Evolutionary conservation across 192 early-diverging fungal species (phyloP).

Genomic region (Podila minutissima): DNA sequence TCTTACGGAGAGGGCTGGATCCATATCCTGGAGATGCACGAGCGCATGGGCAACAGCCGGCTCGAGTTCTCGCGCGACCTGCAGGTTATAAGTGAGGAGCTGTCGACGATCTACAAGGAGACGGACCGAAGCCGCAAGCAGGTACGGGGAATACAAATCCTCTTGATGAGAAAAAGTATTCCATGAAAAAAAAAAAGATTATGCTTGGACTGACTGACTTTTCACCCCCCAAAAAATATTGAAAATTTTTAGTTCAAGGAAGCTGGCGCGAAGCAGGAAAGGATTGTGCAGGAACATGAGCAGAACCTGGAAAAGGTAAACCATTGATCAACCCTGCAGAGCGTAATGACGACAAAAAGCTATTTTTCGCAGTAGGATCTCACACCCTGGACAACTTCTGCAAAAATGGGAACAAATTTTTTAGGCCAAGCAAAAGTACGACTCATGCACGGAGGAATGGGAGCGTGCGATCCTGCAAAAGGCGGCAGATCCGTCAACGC

Average conservation of each 20-base stretch:
- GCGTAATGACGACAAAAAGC: not conserved
- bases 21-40: slow-evolving; percentile 84
- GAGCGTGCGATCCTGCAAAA: slow-evolving; percentile 76
- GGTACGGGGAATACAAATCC: slow-evolving; percentile 42
- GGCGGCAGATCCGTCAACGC: slow-evolving; percentile 49
- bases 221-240: not conserved
- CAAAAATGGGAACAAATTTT: not conserved
- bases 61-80: slow-evolving; percentile 79
- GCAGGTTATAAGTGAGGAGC: slow-evolving; percentile 82
- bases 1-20: slow-evolving; percentile 83
- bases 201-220: not conserved
- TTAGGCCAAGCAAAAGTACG: slow-evolving; percentile 82
- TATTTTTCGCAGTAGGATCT: not conserved
- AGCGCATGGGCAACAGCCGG: slow-evolving; percentile 81
- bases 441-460: slow-evolving; percentile 85
- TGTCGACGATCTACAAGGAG: slow-evolving; percentile 77
- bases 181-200: too few relatives aligned
- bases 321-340: too few relatives aligned
- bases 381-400: not conserved
- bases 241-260: slow-evolving; percentile 75
- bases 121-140: slow-evolving; percentile 83
- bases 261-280: slow-evolving; percentile 76
- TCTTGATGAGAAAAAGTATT: too few relatives aligned
- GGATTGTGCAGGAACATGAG: slow-evolving; percentile 82
- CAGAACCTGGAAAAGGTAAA: slow-evolving; percentile 82